Percentiles rank a stretch among this genome's conserved stretches.
phyloP scores from a whole-genome alignment of 1,284 basidiomycete species.

The Xanthoconium separans region DNA sequence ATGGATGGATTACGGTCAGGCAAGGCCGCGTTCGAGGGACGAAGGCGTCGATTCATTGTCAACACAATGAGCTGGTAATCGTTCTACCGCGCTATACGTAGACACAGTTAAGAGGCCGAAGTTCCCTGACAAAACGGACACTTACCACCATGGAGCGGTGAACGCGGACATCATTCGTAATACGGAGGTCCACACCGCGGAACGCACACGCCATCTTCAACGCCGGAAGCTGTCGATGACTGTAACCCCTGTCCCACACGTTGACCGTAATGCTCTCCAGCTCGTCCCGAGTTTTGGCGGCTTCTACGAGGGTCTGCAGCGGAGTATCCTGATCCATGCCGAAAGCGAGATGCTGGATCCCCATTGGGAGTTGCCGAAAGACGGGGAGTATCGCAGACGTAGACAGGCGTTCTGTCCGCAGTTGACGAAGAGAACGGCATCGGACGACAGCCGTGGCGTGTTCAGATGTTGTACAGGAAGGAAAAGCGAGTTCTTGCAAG shows the following conservation, averaged over 20 bases:
- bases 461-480: slow-evolving; percentile 49
- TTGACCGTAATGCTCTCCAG: slow-evolving; percentile 48
- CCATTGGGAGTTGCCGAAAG: slow-evolving; percentile 48
- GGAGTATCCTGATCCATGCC: slow-evolving; percentile 55
- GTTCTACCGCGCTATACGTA: slow-evolving; percentile 17
- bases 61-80: slow-evolving; percentile 15
- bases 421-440: slow-evolving; percentile 49
- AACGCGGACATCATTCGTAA: slow-evolving; percentile 44
- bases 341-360: slow-evolving; percentile 55
- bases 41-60: slow-evolving; percentile 8
- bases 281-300: slow-evolving; percentile 41
- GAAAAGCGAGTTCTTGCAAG: slow-evolving; percentile 56
- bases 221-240: slow-evolving; percentile 46
- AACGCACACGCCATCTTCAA: slow-evolving; percentile 58
- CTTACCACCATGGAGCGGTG: slow-evolving; percentile 52
- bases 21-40: not conserved
- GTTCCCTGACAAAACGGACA: slow-evolving; percentile 14
- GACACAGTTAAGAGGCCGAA: slow-evolving; percentile 14
- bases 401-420: slow-evolving; percentile 52
- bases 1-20: not conserved
- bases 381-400: slow-evolving; percentile 38
- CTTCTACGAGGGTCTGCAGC: slow-evolving; percentile 51
- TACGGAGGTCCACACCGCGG: slow-evolving; percentile 47
- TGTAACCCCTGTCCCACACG: slow-evolving; percentile 45
- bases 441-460: slow-evolving; percentile 44